Evolutionary conservation across 1,284 basidiomycete genomes (phyloP).

Genomic region (Ustilago shanxiensis): DNA sequence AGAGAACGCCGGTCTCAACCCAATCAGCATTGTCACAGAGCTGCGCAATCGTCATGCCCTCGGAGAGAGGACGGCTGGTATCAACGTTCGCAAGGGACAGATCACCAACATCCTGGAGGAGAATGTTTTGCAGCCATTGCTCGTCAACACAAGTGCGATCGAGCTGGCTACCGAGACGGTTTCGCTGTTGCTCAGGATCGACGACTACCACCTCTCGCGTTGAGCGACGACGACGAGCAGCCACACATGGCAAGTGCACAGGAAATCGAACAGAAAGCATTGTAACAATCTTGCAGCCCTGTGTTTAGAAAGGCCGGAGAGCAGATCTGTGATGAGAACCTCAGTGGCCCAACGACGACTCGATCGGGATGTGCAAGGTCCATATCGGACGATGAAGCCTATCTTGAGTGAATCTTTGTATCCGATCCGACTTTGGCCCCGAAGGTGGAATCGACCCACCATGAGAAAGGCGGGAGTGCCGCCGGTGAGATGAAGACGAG

Average conservation of each 20-base stretch:
- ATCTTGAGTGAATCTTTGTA: too few species aligned
- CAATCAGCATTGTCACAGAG: slow-evolving; percentile 98
- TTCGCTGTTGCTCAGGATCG: slow-evolving; percentile 94
- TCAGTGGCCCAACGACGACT: not conserved
- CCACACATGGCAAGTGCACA: too few species aligned
- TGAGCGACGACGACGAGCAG: slow-evolving; percentile 16
- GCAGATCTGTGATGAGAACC: not conserved
- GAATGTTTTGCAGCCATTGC: slow-evolving; percentile 94
- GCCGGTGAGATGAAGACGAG: not conserved
- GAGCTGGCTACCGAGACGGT: slow-evolving; percentile 98
- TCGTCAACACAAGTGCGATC: slow-evolving; percentile 94
- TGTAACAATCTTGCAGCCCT: not conserved
- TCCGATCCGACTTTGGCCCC: not conserved
- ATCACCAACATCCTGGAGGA: slow-evolving; percentile 98
- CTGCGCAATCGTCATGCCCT: slow-evolving; percentile 94
- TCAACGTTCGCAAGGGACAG: slow-evolving; percentile 87
- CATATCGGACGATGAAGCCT: not conserved
- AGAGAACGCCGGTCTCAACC: slow-evolving; percentile 98
- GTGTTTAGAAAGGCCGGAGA: not conserved
- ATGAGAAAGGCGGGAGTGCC: not conserved
- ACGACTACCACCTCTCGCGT: slow-evolving; percentile 79
- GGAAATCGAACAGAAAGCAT: not conserved
- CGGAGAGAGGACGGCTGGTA: slow-evolving; percentile 94
- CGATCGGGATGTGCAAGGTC: not conserved
- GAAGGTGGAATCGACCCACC: not conserved